Base-by-base conservation (phyloP, 2,329 filamentous ascomycete genomes). In the Sclerotinia subarctica region DNA sequence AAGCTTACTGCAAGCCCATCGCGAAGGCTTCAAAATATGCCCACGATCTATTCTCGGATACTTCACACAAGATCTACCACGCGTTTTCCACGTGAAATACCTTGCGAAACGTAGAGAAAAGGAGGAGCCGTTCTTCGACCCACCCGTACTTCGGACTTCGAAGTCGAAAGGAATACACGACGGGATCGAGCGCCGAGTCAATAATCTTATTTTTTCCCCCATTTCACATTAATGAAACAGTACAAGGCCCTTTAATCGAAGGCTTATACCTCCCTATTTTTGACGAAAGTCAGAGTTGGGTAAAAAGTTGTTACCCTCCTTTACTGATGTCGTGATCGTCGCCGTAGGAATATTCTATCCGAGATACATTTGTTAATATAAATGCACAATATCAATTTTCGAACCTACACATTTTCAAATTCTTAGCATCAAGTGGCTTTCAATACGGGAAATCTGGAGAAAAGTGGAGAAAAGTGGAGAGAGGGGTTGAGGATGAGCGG, bases 111-210 rank as follows among this genome's bases (percentile, higher is more conserved):
- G 29, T 32, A 32, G 44, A 6, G 44, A 62, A 47, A 11, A 38
- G 5, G 15, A 24, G 6, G 35, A 51, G 29, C 29, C 58, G 21
- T 29, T 62, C 21, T 13, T 17, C 29, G 17, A 42, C 15, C 38
- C 38, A 42, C 38, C 38, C 3, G 15, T 15, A 42, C 17, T 59
- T 47, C 26, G 19, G 44, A n/a, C 24, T 35, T 29, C 10, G 26
- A 62, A 19, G n/a, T 8, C 21, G 29, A 24, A 38, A 62, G 59
- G 21, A 62, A 51, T 38, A 62, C 8, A 62, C 46, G 46, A 62
- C 29, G n/a, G 4, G n/a, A 24, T 13, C 4, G 13, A 38, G 38
- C 29, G 29, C 46, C 29, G 29, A 49, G 58, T 62, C 15, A 49
- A 49, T 17, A 24, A 19, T 49, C 13, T 49, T 13, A 35, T 7